Percentiles rank a stretch among this genome's conserved stretches.
phyloP scores from a whole-genome alignment of 176 grass and related monocot genomes.

The Typha latifolia region DNA sequence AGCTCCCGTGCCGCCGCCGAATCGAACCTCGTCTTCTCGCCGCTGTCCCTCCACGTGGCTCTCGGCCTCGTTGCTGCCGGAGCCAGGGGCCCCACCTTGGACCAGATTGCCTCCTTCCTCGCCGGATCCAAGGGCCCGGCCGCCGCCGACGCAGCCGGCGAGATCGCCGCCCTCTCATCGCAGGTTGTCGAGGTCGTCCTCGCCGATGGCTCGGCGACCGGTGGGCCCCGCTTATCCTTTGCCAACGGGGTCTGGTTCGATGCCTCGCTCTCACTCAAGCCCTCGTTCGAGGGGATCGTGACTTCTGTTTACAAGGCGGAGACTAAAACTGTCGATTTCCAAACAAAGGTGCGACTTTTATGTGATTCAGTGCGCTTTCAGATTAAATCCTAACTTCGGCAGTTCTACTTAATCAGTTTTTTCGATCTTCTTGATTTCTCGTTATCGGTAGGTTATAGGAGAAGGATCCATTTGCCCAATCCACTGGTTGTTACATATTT shows the following conservation, averaged over 20 bases:
- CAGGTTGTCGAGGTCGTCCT: conserved; percentile 65
- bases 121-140: neutral
- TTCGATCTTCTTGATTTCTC: neutral
- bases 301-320: conserved; percentile 41
- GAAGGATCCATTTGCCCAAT: too few species aligned
- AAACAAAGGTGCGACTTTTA: conserved; percentile 31
- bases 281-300: conserved; percentile 29
- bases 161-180: conserved; percentile 41
- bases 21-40: conserved; percentile 63
- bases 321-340: conserved; percentile 40
- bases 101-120: conserved; percentile 41
- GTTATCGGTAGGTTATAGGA: too few species aligned
- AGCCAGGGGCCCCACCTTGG: conserved; percentile 43
- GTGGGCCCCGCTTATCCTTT: conserved; percentile 53
- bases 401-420: neutral
- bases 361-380: neutral
- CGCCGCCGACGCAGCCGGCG: neutral
- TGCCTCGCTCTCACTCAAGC: conserved; percentile 30
- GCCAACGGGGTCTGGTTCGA: conserved; percentile 58
- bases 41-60: conserved; percentile 64
- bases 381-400: conserved; percentile 6
- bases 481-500: too few species aligned
- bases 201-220: conserved; percentile 47
- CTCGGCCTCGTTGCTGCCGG: conserved; percentile 69
- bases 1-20: conserved; percentile 5